A percentile compares a stretch with the other conserved stretches of the same genome.
Evolutionary conservation across 2,329 filamentous ascomycete species (phyloP).

Genomic region (Scopulariopsis brevicaulis): DNA sequence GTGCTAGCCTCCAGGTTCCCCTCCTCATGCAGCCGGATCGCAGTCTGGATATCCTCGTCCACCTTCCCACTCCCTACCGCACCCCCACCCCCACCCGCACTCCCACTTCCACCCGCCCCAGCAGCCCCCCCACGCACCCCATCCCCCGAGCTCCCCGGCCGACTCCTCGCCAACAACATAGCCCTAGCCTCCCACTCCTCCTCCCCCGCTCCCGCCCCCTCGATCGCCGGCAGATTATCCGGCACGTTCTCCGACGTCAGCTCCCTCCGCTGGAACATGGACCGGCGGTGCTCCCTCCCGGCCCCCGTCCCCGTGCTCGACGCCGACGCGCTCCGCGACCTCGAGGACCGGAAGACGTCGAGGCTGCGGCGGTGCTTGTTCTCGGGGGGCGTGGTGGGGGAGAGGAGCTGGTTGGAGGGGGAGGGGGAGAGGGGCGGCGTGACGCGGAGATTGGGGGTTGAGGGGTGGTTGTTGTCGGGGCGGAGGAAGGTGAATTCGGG

Average conservation of each 20-base stretch:
- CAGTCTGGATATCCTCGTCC: constrained; percentile 76
- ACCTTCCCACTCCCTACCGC: constrained; percentile 30
- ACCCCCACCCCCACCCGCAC: too few relatives aligned
- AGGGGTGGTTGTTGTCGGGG: constrained; percentile 69
- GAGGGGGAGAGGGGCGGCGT: constrained; percentile 15
- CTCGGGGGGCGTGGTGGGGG: constrained; percentile 11
- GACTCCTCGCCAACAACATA: constrained; percentile 59
- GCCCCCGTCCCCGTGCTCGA: constrained; percentile 15
- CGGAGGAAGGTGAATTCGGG: constrained; percentile 77
- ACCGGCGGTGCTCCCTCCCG: constrained; percentile 22
- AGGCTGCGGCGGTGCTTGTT: constrained; percentile 27
- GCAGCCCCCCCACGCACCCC: constrained; percentile 11
- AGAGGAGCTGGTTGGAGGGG: constrained; percentile 14
- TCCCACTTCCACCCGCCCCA: constrained; percentile 19
- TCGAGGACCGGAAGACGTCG: constrained; percentile 31
- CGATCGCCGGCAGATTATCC: constrained; percentile 64
- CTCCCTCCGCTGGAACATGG: constrained; percentile 51
- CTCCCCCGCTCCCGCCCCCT: constrained; percentile 22
- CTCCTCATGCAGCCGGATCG: constrained; percentile 84
- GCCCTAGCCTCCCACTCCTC: constrained; percentile 84
- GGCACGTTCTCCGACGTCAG: constrained; percentile 66
- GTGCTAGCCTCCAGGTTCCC: constrained; percentile 73
- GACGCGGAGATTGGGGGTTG: constrained; percentile 57
- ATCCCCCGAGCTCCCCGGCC: constrained; percentile 16
- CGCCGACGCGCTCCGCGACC: constrained; percentile 37